A percentile compares a stretch with the other conserved stretches of the same genome.
Conservation (phyloP, 108 stramenopile species). For the Discostella stelligeroides region DNA sequence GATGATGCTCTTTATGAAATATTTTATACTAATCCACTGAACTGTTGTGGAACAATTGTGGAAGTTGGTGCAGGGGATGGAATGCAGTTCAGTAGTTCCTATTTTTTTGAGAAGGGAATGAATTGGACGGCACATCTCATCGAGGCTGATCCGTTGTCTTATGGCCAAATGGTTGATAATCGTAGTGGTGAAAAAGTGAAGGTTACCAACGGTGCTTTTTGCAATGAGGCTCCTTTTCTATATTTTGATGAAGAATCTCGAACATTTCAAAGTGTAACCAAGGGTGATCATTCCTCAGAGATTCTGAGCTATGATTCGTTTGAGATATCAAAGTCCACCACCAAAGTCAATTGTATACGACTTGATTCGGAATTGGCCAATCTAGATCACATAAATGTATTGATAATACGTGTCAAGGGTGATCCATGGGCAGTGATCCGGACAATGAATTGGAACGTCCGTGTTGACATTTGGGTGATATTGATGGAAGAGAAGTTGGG, state of each 20-base stretch:
- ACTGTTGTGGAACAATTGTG: conserved; percentile 55
- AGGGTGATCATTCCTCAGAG: conserved; percentile 32
- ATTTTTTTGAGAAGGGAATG: conserved; percentile 55
- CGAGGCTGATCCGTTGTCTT: conserved; percentile 51
- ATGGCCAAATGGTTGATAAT: conserved; percentile 29
- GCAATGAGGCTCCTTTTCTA: conserved; percentile 34
- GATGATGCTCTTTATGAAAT: conserved; percentile 60
- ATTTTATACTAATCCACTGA: conserved; percentile 56
- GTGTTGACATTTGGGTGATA: conserved; percentile 54
- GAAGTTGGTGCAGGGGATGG: conserved; percentile 61
- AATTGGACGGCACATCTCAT: conserved; percentile 52
- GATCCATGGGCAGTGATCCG: conserved; percentile 52
- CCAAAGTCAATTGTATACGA: conserved; percentile 37
- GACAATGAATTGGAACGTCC: conserved; percentile 58
- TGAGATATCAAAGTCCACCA: conserved; percentile 8
- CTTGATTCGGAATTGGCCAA: conserved; percentile 35
- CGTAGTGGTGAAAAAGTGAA: conserved; percentile 35
- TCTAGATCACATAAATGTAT: conserved; percentile 50
- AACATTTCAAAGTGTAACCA: conserved; percentile 21
- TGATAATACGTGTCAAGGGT: conserved; percentile 52
- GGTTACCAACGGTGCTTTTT: conserved; percentile 45
- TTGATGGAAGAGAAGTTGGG: conserved; percentile 43
- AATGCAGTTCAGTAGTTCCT: conserved; percentile 17
- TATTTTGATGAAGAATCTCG: conserved; percentile 29
- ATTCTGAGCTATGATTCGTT: conserved; percentile 4